phyloP scores from a whole-genome alignment of 768 basidiomycete genomes.

The Sporobolomyces roseus region DNA sequence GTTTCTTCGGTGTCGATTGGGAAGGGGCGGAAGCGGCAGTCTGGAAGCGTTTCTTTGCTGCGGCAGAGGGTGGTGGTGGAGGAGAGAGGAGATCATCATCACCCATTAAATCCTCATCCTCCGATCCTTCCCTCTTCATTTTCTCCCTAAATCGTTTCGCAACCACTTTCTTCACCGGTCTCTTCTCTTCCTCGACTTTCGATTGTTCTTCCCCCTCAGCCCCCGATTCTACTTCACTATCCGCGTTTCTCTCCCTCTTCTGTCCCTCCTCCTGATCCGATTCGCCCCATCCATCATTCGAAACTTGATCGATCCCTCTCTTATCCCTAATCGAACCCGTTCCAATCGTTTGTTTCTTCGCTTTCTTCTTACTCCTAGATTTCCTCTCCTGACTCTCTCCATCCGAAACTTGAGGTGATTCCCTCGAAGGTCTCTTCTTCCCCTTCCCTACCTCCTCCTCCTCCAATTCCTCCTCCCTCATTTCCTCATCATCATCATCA shows the following conservation, averaged over 20 bases:
- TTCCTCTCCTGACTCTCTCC: neutral
- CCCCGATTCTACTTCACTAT: slow-evolving; percentile 19
- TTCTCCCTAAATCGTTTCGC: slow-evolving; percentile 26
- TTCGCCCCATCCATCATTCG: neutral
- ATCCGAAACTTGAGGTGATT: neutral
- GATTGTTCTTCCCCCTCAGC: neutral
- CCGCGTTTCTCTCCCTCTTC: slow-evolving; percentile 18
- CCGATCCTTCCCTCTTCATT: neutral
- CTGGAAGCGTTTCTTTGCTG: too few species aligned
- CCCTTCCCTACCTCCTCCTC: too few species aligned
- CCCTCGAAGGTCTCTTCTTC: neutral
- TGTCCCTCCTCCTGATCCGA: neutral
- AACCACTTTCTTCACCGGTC: neutral
- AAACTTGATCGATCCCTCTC: slow-evolving; percentile 19
- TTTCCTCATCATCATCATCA: neutral
- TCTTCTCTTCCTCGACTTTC: neutral
- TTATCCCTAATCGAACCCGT: slow-evolving; percentile 18
- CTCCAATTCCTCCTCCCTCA: neutral
- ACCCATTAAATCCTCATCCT: slow-evolving; percentile 34
- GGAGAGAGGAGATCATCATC: slow-evolving; percentile 23
- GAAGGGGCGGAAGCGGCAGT: too few species aligned
- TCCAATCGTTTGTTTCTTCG: slow-evolving; percentile 12
- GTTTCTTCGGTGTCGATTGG: slow-evolving; percentile 10
- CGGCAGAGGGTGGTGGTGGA: slow-evolving; percentile 10
- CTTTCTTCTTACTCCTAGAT: neutral